Base-by-base conservation (phyloP, 108 stramenopile genomes). In the Cyclotella atomus region DNA sequence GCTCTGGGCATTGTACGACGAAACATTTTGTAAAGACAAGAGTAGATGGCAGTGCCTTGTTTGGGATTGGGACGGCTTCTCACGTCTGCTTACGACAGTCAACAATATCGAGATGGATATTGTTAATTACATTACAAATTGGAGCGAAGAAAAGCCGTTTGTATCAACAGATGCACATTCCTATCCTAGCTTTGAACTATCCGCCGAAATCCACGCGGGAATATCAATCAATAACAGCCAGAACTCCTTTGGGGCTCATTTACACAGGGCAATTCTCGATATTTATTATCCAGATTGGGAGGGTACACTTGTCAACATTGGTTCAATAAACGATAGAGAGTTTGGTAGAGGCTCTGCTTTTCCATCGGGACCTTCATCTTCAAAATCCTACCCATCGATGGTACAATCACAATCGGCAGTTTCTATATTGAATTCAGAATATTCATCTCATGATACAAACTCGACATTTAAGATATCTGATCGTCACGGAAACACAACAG, bases 211-310 rank as follows among this genome's bases (percentile, higher is more conserved):
- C 20, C 50, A 54, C 36, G 66, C 66, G 20, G 66, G 50, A 34
- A 36, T 68, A 17, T 52, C 66, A 14, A 54, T 68, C 20, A 50
- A 68, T 38, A 68, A 68, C 32, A 68, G 19, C 3, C 41, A 32
- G 15, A 68, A 68, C 44, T 32, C 35, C 0, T 54, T 68, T 36
- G 66, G 66, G 20, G 66, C 66, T 21, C 66, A 68, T 35, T 6
- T 68, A 19, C 52, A 68, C 32, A 36, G 52, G 32, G 66, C 50
- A 2, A 53, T 50, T 17, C 66, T 68, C 21, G 52, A 68, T 68
- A 32, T 68, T 28, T 65, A 65, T 49, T 46, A 65, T 30, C 19
- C 36, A 47, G 52, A 68, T 17, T 54, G 47, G 66, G 35, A 52
- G 5, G 52, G 20, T 1, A 68, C 3, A 12, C 66, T 68, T 33